Conservation (phyloP, 2,329 filamentous ascomycete genomes). For the Pseudofabraea citricarpa region DNA sequence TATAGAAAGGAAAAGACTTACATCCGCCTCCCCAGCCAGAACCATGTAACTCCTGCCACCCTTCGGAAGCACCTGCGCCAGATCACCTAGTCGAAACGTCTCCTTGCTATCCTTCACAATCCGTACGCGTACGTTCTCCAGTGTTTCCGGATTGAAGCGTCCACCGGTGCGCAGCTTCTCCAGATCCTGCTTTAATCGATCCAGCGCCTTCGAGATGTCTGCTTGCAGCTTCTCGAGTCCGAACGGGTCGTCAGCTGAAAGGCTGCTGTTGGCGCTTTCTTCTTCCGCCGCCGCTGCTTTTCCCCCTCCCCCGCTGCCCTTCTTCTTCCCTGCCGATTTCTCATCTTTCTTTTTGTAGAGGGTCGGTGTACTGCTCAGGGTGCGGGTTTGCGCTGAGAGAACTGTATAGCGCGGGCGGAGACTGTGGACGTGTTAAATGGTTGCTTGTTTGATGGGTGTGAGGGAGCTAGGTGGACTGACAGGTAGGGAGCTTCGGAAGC, state of each 20-base stretch:
- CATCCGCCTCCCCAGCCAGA: constrained; percentile 60
- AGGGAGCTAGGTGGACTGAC: neutral
- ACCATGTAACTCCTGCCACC: constrained; percentile 55
- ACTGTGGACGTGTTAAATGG: neutral
- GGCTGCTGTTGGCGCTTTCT: neutral
- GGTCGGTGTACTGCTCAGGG: neutral
- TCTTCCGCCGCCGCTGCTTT: constrained; percentile 5
- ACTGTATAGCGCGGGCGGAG: neutral
- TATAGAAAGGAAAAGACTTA: constrained; percentile 34
- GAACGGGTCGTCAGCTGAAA: constrained; percentile 44
- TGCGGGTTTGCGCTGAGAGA: neutral
- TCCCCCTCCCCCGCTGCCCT: too few species aligned
- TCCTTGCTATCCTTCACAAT: constrained; percentile 47
- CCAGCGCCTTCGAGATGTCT: constrained; percentile 48
- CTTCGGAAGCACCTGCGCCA: constrained; percentile 64
- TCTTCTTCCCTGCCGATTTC: constrained; percentile 12
- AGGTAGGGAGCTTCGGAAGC: neutral
- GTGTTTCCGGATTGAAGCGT: constrained; percentile 53
- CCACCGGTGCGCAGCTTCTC: constrained; percentile 58
- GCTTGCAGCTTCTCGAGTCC: constrained; percentile 54
- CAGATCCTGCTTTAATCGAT: constrained; percentile 55
- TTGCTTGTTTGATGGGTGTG: neutral
- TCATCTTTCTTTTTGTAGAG: constrained; percentile 21
- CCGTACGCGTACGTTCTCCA: constrained; percentile 58
- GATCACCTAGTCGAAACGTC: constrained; percentile 50